Evolutionary conservation across 2,329 filamentous ascomycete species (phyloP), one percentile per base, ranked within the genome.

Genomic region (Stylonectria norvegica): DNA sequence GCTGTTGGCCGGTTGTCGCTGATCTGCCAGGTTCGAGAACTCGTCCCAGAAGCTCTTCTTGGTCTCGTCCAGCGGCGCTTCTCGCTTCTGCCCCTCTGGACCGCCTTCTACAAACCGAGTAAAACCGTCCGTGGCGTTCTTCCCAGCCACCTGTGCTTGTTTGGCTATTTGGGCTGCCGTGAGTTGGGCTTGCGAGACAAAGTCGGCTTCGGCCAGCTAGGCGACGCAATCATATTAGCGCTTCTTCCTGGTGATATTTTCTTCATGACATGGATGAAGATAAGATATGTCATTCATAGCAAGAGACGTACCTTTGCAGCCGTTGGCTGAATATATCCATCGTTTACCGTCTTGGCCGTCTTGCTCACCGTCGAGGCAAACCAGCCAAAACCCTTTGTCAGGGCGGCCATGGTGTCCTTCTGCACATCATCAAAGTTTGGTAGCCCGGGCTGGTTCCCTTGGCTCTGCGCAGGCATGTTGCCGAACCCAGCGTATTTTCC

Each of bases 301-400:
- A 25, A 44, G 28, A 22, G 6, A 7, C 52, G 46, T 73, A 89
- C 86, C 79, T 89, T 86, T 60, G 88, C 86, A 47, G 93, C 89
- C 19, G 89, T 93, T 8, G 93, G 93, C 67, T 95, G 89, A 38
- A 98, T 88, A 68, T 89, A 96, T 22, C 85, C 81, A 52, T 93
- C 85, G 62, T 96, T 95, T 17, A 96, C 85, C 12, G 81, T 87
- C 72, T 95, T 94, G 25, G 90, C 93, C 50, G 87, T 86, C 73
- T 93, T 95, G 18, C 82, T 83, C 29, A 97, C 89, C 10, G 88
- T 89, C 22, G 81, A 85, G 14, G 89, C 79, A 59, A 97, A 89
- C 89, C 93, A 97, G 7, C 91, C 91, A 57, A 97, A 94, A 0
- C 91, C 87, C 67, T 95, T 96, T 19, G 83, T 89, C 54, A 98